phyloP scores from a whole-genome alignment of 176 grass and related monocot species.

The Cenchrus americanus region DNA sequence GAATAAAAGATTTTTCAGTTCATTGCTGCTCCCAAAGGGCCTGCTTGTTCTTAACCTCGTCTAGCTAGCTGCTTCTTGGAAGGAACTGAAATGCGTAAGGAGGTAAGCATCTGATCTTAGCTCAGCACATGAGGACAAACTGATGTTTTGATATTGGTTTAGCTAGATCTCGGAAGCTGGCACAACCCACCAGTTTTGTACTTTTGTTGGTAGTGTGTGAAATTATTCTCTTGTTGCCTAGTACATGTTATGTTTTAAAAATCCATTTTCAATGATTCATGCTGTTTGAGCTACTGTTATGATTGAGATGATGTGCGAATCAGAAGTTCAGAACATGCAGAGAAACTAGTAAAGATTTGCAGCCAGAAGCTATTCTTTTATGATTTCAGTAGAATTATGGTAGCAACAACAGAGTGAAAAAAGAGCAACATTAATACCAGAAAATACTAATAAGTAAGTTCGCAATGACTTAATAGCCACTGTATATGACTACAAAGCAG shows the following conservation, averaged over 20 bases:
- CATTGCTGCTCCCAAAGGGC: slow-evolving; percentile 40
- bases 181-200: neutral
- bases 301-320: neutral
- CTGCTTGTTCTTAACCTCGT: slow-evolving; percentile 52
- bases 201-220: slow-evolving; percentile 34
- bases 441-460: neutral
- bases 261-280: neutral
- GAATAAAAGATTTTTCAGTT: slow-evolving; percentile 24
- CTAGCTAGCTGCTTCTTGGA: slow-evolving; percentile 33
- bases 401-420: neutral
- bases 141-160: slow-evolving; percentile 17
- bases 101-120: slow-evolving; percentile 31
- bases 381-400: neutral
- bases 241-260: neutral
- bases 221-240: slow-evolving; percentile 24
- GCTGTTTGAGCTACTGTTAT: neutral
- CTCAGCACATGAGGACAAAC: slow-evolving; percentile 30
- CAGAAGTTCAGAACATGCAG: neutral
- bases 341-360: neutral
- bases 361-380: neutral
- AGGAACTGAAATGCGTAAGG: slow-evolving; percentile 28
- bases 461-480: slow-evolving; percentile 49
- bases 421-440: neutral
- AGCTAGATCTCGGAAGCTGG: slow-evolving; percentile 43
- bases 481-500: slow-evolving; percentile 90